Evolutionary conservation across 768 basidiomycete species (phyloP), one percentile per base, ranked within the genome.

Genomic region (Boletus insuetus): DNA sequence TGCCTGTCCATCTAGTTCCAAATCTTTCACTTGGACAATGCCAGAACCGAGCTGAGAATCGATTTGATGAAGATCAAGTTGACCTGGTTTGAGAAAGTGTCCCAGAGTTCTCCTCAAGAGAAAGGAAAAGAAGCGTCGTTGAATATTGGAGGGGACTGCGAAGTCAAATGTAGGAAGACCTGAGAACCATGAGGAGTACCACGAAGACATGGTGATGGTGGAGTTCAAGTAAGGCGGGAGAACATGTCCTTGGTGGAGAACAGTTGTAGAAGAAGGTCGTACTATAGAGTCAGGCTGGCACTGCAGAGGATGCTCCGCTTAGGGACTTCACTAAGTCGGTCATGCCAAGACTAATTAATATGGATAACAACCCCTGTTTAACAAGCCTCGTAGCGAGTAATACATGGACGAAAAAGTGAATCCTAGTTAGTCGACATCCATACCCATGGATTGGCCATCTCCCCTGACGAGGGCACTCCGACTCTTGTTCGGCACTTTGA

Each of bases 31-130:
- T 71, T 94, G 90, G 5, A 97, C 84, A 68, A 82, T 87, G 17
- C 95, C 95, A 40, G 87, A 88, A n/a, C 91, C 89, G 64, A 98
- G 87, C 72, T 96, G 92, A 29, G 92, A 89, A 63, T 96, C 92
- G 63, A 97, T 87, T 73, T 92, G 86, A 52, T 86, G 81, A 49
- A 83, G 77, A 73, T 97, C 91, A 54, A 97, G 82, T 64, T 94
- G 94, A 16, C 92, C 94, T 11, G 90, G 91, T 68, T 87, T 89
- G 51, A 98, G 80, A 56, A 97, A 80, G 66, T 88, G 89, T 12
- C 95, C 95, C 0, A 98, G 75, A 9, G 83, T 80, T 64, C 85
- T 86, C 78, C 85, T 89, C 58, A 98, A 80, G 49, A 93, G 74
- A 69, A 94, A 98, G 1, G 94, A 94, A 35, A 98, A 78, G 74